Base-by-base conservation (phyloP, 2,329 filamentous ascomycete species). In the Periconia sp. region DNA sequence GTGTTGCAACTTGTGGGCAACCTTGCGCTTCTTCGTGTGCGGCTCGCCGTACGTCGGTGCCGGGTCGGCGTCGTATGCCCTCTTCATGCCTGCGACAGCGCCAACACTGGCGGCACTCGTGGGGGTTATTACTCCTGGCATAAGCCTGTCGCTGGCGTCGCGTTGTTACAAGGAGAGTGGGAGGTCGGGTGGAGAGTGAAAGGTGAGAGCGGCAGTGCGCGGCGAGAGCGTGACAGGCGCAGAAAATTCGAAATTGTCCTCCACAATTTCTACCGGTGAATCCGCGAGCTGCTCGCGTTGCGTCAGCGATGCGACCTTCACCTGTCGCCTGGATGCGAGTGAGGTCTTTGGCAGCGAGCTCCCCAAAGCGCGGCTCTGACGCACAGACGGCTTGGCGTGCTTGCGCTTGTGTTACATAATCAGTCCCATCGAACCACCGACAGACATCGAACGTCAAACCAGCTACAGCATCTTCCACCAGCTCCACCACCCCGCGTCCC, bases 31-130 rank as follows among this genome's bases (percentile, higher is more conserved):
- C 59, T 70, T 71, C 13, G 50, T 40, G 23, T 58, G 54, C 36
- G 54, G 55, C 37, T 58, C 45, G 33, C 53, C 56, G 22, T 57
- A 54, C n/a, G 53, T 47, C 23, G 57, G 36, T 12, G 41, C 41
- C 31, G 54, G 38, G 25, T 56, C 61, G 19, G 43, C 57, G 38
- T 46, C 51, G 51, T 60, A 52, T 34, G 55, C 49, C 42, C 65
- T 56, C 59, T 70, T 71, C 61, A 66, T 68, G 54, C 59, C 60
- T 59, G 59, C 61, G 46, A 54, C 43, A 40, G 54, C 50, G 52
- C 60, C 57, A 52, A 55, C 53, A 51, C 57, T 61, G 54, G 53
- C 57, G 57, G 58, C 61, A 57, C 57, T 58, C 48, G 52, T 48
- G 32, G 59, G 54, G 23, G 56, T 52, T 26, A 65, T 54, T 43